Conservation (phyloP, 148 eudicot species). For the Cornus florida region DNA sequence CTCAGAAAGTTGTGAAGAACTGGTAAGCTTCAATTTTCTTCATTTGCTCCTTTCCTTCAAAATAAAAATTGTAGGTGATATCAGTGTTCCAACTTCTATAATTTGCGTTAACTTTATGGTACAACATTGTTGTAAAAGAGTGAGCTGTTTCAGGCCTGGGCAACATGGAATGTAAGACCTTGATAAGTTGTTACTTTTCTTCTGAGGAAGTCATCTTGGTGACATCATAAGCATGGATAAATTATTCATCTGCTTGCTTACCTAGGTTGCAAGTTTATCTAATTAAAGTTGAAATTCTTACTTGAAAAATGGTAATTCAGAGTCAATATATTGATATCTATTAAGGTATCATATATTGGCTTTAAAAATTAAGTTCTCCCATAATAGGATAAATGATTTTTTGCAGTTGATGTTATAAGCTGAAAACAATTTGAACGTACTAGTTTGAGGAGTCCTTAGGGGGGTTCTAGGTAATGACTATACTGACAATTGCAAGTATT, state of each 20-base stretch:
- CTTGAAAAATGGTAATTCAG: background rate
- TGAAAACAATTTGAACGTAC: background rate
- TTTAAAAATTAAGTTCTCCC: background rate
- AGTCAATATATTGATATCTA: background rate
- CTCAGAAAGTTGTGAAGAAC: slow-evolving; percentile 72
- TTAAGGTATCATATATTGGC: background rate
- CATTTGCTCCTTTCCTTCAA: background rate
- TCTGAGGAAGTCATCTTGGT: background rate
- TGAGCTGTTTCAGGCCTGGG: background rate
- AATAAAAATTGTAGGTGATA: background rate
- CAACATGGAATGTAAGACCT: background rate
- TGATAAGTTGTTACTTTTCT: background rate
- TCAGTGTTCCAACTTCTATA: background rate
- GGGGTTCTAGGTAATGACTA: background rate
- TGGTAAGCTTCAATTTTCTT: slow-evolving; percentile 45
- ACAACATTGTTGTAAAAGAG: background rate
- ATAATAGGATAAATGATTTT: background rate
- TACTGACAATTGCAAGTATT: background rate
- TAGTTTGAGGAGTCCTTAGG: background rate
- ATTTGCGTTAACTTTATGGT: background rate
- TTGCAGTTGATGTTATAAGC: background rate
- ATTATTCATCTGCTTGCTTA: background rate
- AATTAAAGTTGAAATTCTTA: too few species aligned
- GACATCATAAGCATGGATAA: background rate
- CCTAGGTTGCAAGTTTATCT: too few species aligned